Percentiles rank a stretch among this genome's conserved stretches.
Conservation (phyloP, 2,329 filamentous ascomycete genomes). For the Cucurbitaria berberidis region DNA sequence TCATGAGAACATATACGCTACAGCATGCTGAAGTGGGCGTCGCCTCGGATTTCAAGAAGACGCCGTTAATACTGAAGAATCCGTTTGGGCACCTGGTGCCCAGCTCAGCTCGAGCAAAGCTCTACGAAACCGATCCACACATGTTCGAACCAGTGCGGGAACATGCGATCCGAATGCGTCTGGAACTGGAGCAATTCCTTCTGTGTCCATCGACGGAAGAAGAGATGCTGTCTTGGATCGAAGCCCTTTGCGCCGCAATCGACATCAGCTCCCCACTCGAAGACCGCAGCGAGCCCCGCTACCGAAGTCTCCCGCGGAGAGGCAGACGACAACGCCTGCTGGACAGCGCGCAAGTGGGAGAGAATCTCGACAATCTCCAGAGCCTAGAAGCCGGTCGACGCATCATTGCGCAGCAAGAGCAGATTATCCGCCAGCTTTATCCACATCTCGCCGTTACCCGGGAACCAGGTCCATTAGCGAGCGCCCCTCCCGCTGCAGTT, state of each 20-base stretch:
- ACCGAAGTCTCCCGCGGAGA: conserved; percentile 56
- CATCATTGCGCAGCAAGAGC: conserved; percentile 57
- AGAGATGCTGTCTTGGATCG: conserved; percentile 72
- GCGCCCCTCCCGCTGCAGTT: conserved; percentile 15
- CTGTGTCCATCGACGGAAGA: conserved; percentile 69
- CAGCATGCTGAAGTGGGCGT: conserved; percentile 78
- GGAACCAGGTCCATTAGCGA: conserved; percentile 11
- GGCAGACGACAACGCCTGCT: conserved; percentile 47
- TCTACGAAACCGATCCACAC: conserved; percentile 55
- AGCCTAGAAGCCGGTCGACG: conserved; percentile 42
- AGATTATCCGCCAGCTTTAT: conserved; percentile 55
- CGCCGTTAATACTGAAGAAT: conserved; percentile 51
- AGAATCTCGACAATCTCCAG: conserved; percentile 42
- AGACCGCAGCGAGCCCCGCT: conserved; percentile 61
- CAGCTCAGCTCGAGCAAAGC: conserved; percentile 44
- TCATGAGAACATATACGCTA: conserved; percentile 73
- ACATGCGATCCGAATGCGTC: conserved; percentile 73
- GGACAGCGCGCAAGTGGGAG: conserved; percentile 36
- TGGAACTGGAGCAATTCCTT: conserved; percentile 76
- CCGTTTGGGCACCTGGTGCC: conserved; percentile 56
- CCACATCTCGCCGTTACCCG: conserved; percentile 47
- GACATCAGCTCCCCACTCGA: conserved; percentile 74
- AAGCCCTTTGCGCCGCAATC: conserved; percentile 71
- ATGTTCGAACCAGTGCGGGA: conserved; percentile 55
- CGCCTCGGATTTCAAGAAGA: conserved; percentile 73